phyloP scores from a whole-genome alignment of 129 eudicot species.

The Logfia minima region DNA sequence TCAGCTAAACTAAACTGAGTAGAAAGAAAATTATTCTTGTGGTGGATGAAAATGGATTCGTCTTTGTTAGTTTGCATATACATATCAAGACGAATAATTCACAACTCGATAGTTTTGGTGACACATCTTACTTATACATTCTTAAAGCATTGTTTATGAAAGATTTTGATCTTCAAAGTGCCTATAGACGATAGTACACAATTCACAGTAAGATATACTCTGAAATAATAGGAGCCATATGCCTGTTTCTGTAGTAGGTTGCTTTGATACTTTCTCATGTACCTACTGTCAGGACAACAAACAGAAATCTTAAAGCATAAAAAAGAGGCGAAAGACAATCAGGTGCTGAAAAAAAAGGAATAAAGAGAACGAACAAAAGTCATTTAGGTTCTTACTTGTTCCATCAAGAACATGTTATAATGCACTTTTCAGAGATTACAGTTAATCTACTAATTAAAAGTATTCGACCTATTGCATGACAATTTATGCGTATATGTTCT shows the following conservation, averaged over 20 bases:
- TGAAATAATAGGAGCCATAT: not conserved
- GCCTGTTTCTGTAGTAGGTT: not conserved
- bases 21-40: not conserved
- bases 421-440: not conserved
- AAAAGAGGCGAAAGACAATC: not conserved
- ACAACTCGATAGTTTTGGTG: not conserved
- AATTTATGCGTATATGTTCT: not conserved
- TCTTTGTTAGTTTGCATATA: not conserved
- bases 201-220: not conserved
- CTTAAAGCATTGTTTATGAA: not conserved
- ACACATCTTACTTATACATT: not conserved
- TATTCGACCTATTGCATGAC: not conserved
- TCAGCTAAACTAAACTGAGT: constrained; percentile 7
- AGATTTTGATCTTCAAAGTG: not conserved
- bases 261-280: not conserved
- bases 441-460: not conserved
- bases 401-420: not conserved
- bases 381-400: not conserved
- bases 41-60: not conserved
- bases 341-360: not conserved
- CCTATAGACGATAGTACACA: not conserved
- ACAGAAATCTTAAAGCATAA: not conserved
- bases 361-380: not conserved
- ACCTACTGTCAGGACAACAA: not conserved
- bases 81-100: not conserved